A percentile compares a stretch with the other conserved stretches of the same genome.
phyloP scores from a whole-genome alignment of 164 flowering plant genomes.

The Berberis vulgaris region DNA sequence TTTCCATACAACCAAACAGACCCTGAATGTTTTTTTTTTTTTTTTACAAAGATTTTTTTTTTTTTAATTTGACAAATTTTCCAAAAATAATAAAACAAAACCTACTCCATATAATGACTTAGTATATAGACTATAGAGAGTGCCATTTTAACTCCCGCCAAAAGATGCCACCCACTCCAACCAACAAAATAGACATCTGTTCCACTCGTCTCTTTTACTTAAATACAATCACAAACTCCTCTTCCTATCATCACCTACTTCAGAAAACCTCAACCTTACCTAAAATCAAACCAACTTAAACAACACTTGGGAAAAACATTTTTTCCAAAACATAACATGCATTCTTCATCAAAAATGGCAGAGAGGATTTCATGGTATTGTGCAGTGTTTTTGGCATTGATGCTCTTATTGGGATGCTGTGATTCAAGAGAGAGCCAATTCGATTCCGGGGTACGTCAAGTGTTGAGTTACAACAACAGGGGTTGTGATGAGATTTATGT shows the following conservation, averaged over 20 bases:
- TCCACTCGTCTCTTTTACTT: background rate
- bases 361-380: conserved; percentile 13
- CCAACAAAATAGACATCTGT: background rate
- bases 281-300: background rate
- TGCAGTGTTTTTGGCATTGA: conserved; percentile 5
- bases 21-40: too few species aligned
- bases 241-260: conserved; percentile 5
- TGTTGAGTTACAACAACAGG: conserved; percentile 4
- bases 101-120: background rate
- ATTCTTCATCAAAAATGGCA: conserved; percentile 3
- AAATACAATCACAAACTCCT: background rate
- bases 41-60: too few species aligned
- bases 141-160: conserved; percentile 19
- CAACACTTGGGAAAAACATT: background rate
- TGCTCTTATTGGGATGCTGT: conserved; percentile 14
- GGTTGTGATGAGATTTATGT: conserved; percentile 32
- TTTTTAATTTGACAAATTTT: too few species aligned
- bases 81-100: background rate
- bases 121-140: background rate
- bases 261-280: background rate
- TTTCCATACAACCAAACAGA: too few species aligned
- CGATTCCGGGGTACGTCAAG: background rate
- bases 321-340: background rate
- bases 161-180: conserved; percentile 16
- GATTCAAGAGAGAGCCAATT: conserved; percentile 1